Percentiles rank a stretch among this genome's conserved stretches.
phyloP scores from a whole-genome alignment of 371 early-diverging fungal species.

The Rhizopus delemar region DNA sequence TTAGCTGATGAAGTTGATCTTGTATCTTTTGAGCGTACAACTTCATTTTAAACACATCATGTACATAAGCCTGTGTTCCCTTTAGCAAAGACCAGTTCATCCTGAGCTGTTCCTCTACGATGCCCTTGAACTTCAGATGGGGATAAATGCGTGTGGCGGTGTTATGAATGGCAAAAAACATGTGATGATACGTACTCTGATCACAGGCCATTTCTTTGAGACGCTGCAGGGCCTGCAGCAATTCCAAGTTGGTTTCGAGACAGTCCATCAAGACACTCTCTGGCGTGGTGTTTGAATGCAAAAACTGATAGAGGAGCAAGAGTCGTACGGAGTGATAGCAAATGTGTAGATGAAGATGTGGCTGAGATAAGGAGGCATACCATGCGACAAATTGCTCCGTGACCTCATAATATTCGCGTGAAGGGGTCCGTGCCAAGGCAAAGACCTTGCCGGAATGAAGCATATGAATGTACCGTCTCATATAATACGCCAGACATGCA shows the following conservation, averaged over 20 bases:
- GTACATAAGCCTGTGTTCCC: slow-evolving; percentile 44
- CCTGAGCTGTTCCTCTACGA: slow-evolving; percentile 37
- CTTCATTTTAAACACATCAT: slow-evolving; percentile 48
- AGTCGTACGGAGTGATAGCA: slow-evolving; percentile 50
- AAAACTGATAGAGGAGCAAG: slow-evolving; percentile 43
- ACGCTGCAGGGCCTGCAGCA: slow-evolving; percentile 33
- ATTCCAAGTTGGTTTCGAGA: slow-evolving; percentile 36
- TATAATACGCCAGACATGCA: slow-evolving; percentile 34
- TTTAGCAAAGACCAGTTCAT: slow-evolving; percentile 38
- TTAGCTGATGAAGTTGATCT: slow-evolving; percentile 29
- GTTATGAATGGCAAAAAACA: slow-evolving; percentile 54
- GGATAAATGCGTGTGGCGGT: slow-evolving; percentile 35
- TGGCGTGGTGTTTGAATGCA: slow-evolving; percentile 26
- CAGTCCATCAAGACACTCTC: slow-evolving; percentile 36
- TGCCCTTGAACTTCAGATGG: neutral
- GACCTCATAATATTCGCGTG: slow-evolving; percentile 29
- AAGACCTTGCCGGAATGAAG: slow-evolving; percentile 29
- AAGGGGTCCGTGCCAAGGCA: slow-evolving; percentile 22
- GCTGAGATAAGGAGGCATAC: slow-evolving; percentile 25
- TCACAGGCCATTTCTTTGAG: slow-evolving; percentile 42
- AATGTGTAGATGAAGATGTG: slow-evolving; percentile 38
- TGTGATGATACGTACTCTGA: slow-evolving; percentile 53
- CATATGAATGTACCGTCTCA: slow-evolving; percentile 42
- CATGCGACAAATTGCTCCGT: slow-evolving; percentile 30
- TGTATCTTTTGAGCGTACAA: slow-evolving; percentile 47